Percentiles rank a stretch among this genome's conserved stretches.
Conservation (phyloP, 2,329 filamentous ascomycete species). For the Beauveria bassiana region DNA sequence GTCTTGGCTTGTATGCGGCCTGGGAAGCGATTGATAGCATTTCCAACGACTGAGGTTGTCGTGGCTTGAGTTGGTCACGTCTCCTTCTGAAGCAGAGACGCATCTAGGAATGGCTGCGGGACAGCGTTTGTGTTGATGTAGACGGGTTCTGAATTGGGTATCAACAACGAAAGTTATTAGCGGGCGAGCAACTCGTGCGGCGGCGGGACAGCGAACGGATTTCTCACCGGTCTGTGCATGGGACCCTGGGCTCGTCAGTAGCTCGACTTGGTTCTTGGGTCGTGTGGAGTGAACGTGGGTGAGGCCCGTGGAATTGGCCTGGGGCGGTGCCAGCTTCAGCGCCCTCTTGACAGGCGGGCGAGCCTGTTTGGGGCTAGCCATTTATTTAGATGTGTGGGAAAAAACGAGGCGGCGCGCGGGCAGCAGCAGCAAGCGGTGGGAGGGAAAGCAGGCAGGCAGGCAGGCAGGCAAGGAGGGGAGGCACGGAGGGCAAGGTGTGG, state of each 20-base stretch:
- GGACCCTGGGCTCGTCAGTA: constrained; percentile 11
- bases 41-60: neutral
- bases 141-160: constrained; percentile 9
- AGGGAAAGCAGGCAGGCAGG: neutral
- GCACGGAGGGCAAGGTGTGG: neutral
- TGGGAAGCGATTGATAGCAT: neutral
- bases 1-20: neutral
- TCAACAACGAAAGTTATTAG: constrained; percentile 1
- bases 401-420: constrained; percentile 3
- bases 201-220: neutral
- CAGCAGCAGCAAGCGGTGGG: neutral
- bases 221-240: constrained; percentile 12
- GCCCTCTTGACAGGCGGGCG: constrained; percentile 11
- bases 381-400: constrained; percentile 11
- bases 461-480: too few relatives aligned
- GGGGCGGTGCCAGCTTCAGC: constrained; percentile 4
- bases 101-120: constrained; percentile 17
- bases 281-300: constrained; percentile 10
- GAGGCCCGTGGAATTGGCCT: neutral
- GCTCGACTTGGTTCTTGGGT: constrained; percentile 6
- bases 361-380: constrained; percentile 11
- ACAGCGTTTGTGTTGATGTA: constrained; percentile 16
- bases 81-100: constrained; percentile 11
- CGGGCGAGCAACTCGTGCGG: neutral
- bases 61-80: neutral